These are phyloP conservation scores for Chaetomidium leptoderma DNA, from an alignment of 495 filamentous ascomycete genomes.

Conservation along the genomic window DNA sequence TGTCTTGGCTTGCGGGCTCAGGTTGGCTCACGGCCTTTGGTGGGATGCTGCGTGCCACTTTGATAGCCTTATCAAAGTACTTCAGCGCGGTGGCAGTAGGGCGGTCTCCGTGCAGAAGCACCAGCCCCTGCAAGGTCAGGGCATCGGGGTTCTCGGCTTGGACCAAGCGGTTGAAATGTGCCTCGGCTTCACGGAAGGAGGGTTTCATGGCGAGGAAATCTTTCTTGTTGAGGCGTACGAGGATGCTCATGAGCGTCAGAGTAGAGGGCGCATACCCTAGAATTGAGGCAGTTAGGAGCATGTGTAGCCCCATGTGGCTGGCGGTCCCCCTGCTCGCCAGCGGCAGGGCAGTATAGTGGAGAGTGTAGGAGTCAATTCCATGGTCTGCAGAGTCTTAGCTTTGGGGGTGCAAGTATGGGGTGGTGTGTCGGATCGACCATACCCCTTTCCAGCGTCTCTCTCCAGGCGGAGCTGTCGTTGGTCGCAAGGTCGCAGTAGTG, in stretches of 20 bases:
- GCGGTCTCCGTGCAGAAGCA: neutral
- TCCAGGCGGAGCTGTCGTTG: slow-evolving; percentile 14
- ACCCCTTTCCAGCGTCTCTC: slow-evolving; percentile 18
- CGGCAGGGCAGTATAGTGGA: slow-evolving; percentile 22
- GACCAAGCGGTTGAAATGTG: slow-evolving; percentile 15
- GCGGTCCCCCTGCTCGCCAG: neutral
- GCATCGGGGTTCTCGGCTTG: slow-evolving; percentile 17
- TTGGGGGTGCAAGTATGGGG: neutral
- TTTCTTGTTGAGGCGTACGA: neutral
- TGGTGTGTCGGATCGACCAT: neutral
- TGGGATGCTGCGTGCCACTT: neutral
- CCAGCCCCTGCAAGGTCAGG: slow-evolving; percentile 22
- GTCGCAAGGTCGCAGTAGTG: slow-evolving; percentile 27
- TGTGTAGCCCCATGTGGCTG: slow-evolving; percentile 18
- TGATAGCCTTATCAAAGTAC: slow-evolving; percentile 26
- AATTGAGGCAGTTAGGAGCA: slow-evolving; percentile 26
- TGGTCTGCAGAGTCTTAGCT: slow-evolving; percentile 21
- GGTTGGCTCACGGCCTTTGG: neutral
- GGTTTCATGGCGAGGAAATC: neutral
- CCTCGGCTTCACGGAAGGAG: neutral
- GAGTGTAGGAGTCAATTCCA: slow-evolving; percentile 22
- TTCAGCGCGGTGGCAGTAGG: slow-evolving; percentile 13
- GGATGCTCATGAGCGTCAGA: slow-evolving; percentile 18
- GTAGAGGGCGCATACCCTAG: slow-evolving; percentile 28
- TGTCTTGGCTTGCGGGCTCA: neutral